Conservation (phyloP, 2,329 filamentous ascomycete species). For the Fusarium verticillioides region DNA sequence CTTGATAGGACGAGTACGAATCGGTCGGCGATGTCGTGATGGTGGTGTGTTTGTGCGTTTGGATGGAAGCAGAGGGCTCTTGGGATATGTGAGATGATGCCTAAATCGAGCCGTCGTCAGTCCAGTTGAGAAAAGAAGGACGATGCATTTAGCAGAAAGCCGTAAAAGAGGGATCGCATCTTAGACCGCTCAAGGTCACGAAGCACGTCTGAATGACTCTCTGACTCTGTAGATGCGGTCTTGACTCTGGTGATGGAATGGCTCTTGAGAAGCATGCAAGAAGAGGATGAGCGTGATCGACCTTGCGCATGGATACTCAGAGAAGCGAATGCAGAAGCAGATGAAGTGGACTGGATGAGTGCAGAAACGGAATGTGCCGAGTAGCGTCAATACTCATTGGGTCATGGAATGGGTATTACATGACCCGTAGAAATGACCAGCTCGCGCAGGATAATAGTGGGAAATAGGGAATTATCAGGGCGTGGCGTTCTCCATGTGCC, state of each 20-base stretch:
- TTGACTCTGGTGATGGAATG: background rate
- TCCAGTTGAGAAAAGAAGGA: background rate
- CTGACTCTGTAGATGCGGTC: background rate
- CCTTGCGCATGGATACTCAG: background rate
- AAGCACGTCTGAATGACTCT: too few relatives aligned
- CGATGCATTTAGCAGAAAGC: too few relatives aligned
- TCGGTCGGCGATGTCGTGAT: background rate
- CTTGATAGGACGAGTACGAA: background rate
- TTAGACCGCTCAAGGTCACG: background rate
- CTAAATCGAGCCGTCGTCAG: background rate
- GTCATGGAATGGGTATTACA: too few relatives aligned
- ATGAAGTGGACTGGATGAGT: background rate
- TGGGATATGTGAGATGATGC: background rate
- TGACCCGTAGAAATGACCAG: too few relatives aligned
- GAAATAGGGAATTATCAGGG: background rate
- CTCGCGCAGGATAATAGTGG: background rate
- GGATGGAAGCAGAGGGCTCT: background rate
- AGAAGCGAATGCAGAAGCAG: background rate
- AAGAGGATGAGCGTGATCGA: rapidly evolving
- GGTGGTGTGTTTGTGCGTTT: rapidly evolving
- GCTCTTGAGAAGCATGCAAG: rapidly evolving
- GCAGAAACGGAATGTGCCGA: background rate
- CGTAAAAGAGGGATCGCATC: background rate
- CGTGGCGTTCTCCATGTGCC: background rate
- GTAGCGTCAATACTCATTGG: background rate